phyloP scores from a whole-genome alignment of 441 rosid species.

The Arabidopsis hybrid region DNA sequence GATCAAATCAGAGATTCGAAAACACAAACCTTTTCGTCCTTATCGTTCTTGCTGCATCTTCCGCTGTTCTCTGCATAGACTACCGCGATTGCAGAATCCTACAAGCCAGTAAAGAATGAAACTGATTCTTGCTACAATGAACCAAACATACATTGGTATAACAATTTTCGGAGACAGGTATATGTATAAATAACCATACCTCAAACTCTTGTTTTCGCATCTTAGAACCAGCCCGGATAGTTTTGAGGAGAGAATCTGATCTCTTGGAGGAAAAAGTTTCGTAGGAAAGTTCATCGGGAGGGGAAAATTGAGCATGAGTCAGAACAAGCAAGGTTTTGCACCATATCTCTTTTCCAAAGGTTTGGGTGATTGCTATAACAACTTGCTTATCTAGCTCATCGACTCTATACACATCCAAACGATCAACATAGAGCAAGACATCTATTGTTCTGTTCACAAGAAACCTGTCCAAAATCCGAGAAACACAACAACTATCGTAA shows the following conservation, averaged over 20 bases:
- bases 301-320: constrained; percentile 92
- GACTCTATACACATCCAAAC: constrained; percentile 94
- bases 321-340: constrained; percentile 77
- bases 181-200: constrained; percentile 48
- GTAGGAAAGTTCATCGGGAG: constrained; percentile 80
- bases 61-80: constrained; percentile 94
- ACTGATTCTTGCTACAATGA: constrained; percentile 14
- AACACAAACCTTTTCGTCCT: constrained; percentile 75
- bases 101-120: constrained; percentile 37
- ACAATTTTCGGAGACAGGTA: background rate
- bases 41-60: constrained; percentile 91
- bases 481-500: background rate
- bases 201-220: constrained; percentile 64
- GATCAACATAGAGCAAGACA: constrained; percentile 87
- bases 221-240: constrained; percentile 63
- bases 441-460: constrained; percentile 86
- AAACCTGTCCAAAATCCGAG: constrained; percentile 61
- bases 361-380: constrained; percentile 69
- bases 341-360: constrained; percentile 93
- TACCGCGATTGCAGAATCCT: constrained; percentile 69
- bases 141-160: constrained; percentile 6
- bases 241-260: constrained; percentile 77
- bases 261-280: constrained; percentile 75
- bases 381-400: constrained; percentile 94
- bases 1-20: constrained; percentile 12